These are phyloP conservation scores for Nicotiana noctiflora DNA, from an alignment of 257 asterid genomes.

Conservation along the genomic window DNA sequence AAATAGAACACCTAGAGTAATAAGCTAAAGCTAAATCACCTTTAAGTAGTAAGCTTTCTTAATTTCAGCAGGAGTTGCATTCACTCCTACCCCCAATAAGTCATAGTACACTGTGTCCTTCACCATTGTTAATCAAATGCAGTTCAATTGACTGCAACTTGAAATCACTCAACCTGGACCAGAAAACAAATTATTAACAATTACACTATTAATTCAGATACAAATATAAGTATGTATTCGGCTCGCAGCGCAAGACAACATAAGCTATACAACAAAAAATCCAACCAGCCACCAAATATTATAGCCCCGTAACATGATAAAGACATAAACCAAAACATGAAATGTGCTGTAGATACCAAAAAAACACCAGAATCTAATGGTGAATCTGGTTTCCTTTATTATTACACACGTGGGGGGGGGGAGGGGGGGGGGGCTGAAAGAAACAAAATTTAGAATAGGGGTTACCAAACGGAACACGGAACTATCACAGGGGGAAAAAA, in stretches of 20 bases:
- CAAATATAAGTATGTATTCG: background rate
- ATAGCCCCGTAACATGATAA: background rate
- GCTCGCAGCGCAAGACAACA: background rate
- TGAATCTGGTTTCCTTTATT: background rate
- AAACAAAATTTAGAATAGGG: background rate
- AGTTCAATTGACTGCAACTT: background rate
- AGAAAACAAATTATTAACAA: background rate
- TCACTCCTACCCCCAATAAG: conserved; percentile 51
- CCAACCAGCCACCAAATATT: background rate
- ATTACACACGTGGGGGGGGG: background rate
- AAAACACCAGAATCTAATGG: background rate
- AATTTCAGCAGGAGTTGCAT: conserved; percentile 58
- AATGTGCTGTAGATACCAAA: background rate
- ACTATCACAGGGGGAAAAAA: background rate
- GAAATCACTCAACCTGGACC: background rate
- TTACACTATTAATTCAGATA: background rate
- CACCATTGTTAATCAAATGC: conserved; percentile 35
- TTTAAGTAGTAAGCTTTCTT: conserved; percentile 70
- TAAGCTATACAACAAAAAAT: background rate
- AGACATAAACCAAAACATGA: background rate
- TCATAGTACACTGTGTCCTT: conserved; percentile 71
- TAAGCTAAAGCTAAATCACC: conserved; percentile 29
- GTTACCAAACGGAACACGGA: background rate
- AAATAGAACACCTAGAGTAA: background rate
- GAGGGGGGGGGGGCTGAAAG: background rate